Percentiles rank a stretch among this genome's conserved stretches.
Evolutionary conservation across 75 land plant genomes (phyloP).

Genomic region (Cryptomeria japonica): DNA sequence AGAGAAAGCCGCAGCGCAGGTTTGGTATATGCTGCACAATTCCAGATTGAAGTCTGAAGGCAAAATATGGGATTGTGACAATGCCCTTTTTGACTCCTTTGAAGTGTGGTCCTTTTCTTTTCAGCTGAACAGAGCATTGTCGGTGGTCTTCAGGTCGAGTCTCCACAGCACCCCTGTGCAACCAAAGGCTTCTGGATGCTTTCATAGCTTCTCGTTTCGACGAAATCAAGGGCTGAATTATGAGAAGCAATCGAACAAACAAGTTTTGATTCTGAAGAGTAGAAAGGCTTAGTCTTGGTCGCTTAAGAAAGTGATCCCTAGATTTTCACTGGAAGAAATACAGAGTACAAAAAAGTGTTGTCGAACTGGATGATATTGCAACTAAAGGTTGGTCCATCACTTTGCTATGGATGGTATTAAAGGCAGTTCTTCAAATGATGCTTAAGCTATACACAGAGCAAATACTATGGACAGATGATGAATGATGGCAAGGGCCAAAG

Average conservation of each 20-base stretch:
- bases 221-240: background rate
- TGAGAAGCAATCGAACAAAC: background rate
- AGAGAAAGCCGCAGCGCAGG: too few relatives aligned
- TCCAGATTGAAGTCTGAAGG: background rate
- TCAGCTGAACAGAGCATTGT: background rate
- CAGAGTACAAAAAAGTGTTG: background rate
- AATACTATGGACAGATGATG: too few relatives aligned
- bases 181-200: background rate
- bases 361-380: too few relatives aligned
- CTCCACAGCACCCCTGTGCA: background rate
- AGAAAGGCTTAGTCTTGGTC: background rate
- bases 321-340: background rate
- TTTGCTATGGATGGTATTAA: too few relatives aligned
- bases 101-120: background rate
- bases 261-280: background rate
- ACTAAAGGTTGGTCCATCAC: too few relatives aligned
- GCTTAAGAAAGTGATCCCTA: background rate
- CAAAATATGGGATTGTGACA: constrained; percentile 9
- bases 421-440: too few relatives aligned
- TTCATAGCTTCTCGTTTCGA: background rate
- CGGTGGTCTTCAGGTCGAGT: background rate
- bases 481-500: too few relatives aligned
- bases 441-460: too few relatives aligned
- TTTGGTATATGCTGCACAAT: too few relatives aligned
- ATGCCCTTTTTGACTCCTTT: constrained; percentile 3